Evolutionary conservation across 306 rosid species (phyloP).

Genomic region (Sechiopsis laciniata): DNA sequence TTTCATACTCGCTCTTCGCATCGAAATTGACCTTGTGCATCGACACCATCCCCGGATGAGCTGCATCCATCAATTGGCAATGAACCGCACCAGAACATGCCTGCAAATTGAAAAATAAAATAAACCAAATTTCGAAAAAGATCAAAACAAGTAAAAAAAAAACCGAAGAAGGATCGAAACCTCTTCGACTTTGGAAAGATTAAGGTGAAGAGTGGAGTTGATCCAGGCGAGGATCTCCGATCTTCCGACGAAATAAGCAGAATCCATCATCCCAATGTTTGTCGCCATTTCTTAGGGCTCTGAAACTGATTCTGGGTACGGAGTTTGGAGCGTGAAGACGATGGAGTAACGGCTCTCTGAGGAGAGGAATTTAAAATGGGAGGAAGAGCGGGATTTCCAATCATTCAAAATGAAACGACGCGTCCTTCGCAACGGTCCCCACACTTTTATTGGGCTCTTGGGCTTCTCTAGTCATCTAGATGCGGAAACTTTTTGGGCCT

Average conservation of each 20-base stretch:
- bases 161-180: slow-evolving; percentile 22
- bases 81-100: slow-evolving; percentile 93
- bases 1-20: slow-evolving; percentile 87
- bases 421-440: neutral
- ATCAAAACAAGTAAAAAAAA: neutral
- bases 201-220: slow-evolving; percentile 83
- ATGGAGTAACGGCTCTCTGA: neutral
- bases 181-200: slow-evolving; percentile 83
- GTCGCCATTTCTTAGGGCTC: slow-evolving; percentile 79
- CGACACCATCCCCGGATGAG: slow-evolving; percentile 82
- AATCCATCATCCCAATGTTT: slow-evolving; percentile 87
- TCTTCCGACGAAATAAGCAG: slow-evolving; percentile 92
- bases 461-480: neutral
- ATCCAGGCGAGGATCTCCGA: slow-evolving; percentile 92
- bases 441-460: neutral
- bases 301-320: neutral
- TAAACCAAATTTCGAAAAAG: neutral
- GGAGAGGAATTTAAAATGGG: slow-evolving; percentile 21
- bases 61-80: slow-evolving; percentile 86
- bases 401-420: slow-evolving; percentile 30
- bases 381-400: slow-evolving; percentile 53
- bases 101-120: slow-evolving; percentile 29
- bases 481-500: neutral
- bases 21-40: slow-evolving; percentile 98
- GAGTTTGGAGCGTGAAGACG: neutral